Evolutionary conservation across 2,329 filamentous ascomycete species (phyloP).

Genomic region (Microsporum ferrugineum): DNA sequence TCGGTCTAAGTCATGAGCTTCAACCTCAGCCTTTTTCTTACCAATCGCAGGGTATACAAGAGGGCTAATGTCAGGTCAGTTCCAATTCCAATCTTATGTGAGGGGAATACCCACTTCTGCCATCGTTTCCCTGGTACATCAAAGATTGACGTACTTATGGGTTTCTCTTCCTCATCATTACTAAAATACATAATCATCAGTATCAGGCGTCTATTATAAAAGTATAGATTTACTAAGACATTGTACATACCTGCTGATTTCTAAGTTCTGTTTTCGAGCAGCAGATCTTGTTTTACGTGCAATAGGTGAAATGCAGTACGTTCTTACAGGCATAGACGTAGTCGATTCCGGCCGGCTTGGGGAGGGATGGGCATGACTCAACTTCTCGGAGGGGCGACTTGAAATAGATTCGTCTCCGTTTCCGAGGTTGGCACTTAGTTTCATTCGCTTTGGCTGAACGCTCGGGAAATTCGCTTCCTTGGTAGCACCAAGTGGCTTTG

Average conservation of each 20-base stretch:
- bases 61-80: constrained; percentile 20
- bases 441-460: constrained; percentile 10
- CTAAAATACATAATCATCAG: constrained; percentile 1
- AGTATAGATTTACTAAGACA: not conserved
- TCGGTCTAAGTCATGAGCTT: constrained; percentile 45
- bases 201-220: not conserved
- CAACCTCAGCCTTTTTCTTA: constrained; percentile 38
- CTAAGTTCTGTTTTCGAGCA: constrained; percentile 8
- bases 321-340: constrained; percentile 24
- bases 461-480: not conserved
- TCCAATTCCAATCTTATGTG: not conserved
- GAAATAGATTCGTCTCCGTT: not conserved
- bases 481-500: not conserved
- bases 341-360: constrained; percentile 6
- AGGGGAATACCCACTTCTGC: not conserved
- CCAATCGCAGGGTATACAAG: constrained; percentile 36
- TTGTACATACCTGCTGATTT: constrained; percentile 11
- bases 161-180: not conserved
- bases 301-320: constrained; percentile 8
- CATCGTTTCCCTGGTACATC: not conserved
- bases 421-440: constrained; percentile 10
- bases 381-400: not conserved
- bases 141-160: not conserved
- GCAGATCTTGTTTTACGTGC: constrained; percentile 25
- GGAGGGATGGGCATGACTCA: constrained; percentile 10